These are phyloP conservation scores for Calonectria henricotiae DNA, from an alignment of 2,329 filamentous ascomycete species.

Conservation along the genomic window DNA sequence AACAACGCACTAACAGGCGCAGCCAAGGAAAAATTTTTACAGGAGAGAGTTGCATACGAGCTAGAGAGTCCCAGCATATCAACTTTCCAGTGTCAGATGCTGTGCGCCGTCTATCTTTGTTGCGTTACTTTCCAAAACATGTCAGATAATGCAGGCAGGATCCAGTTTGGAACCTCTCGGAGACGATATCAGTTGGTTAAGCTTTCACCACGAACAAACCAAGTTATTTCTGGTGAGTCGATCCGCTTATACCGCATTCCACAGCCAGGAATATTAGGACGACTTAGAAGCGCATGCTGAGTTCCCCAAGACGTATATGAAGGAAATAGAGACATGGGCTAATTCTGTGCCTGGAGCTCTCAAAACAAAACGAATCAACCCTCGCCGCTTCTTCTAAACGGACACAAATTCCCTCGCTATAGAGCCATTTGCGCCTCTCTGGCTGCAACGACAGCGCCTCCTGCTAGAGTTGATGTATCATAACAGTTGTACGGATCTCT, in stretches of 20 bases:
- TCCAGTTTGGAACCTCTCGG: constrained; percentile 12
- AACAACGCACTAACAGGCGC: too few species aligned
- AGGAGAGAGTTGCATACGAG: constrained; percentile 53
- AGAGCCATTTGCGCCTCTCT: constrained; percentile 56
- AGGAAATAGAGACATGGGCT: neutral
- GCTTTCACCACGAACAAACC: constrained; percentile 7
- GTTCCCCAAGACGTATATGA: neutral
- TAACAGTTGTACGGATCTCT: constrained; percentile 56
- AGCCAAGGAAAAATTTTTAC: too few species aligned
- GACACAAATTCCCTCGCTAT: constrained; percentile 45
- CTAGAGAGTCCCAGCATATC: constrained; percentile 65
- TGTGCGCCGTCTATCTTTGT: constrained; percentile 66
- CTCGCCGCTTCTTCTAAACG: neutral
- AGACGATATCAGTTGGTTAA: neutral
- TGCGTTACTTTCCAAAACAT: constrained; percentile 67
- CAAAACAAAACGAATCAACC: neutral
- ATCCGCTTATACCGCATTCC: neutral
- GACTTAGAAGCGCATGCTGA: neutral
- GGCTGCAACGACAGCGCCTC: constrained; percentile 60
- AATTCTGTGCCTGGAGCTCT: neutral
- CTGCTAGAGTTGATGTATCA: constrained; percentile 63
- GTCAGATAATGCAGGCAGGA: constrained; percentile 55
- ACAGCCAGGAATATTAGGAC: neutral
- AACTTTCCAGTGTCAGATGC: constrained; percentile 66
- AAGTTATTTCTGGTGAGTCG: neutral